phyloP scores from a whole-genome alignment of 176 grass and related monocot genomes.

The Poa pratensis region DNA sequence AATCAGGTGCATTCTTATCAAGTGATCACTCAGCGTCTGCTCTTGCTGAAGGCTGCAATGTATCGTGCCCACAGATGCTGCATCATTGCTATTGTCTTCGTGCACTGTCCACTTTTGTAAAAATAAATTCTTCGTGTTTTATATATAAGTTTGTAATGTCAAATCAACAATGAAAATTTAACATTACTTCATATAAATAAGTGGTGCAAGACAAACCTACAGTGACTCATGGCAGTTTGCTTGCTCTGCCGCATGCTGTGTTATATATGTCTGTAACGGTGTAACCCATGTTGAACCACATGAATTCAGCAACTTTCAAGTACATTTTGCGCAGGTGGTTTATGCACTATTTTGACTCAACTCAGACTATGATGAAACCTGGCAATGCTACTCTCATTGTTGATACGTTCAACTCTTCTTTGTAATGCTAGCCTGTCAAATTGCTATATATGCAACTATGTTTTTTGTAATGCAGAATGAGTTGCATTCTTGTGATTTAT shows the following conservation, averaged over 20 bases:
- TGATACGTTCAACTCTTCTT: background rate
- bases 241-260: background rate
- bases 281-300: slow-evolving; percentile 9
- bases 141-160: background rate
- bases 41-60: slow-evolving; percentile 4
- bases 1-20: slow-evolving; percentile 83
- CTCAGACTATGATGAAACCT: background rate
- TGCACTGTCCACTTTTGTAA: background rate
- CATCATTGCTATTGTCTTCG: background rate
- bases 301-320: background rate
- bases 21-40: slow-evolving; percentile 35
- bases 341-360: slow-evolving; percentile 14
- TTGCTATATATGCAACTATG: background rate
- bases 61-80: slow-evolving; percentile 20
- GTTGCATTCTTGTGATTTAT: background rate
- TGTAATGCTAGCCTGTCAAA: background rate
- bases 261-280: background rate
- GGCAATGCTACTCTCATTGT: background rate
- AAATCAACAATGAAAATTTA: slow-evolving; percentile 9
- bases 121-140: background rate
- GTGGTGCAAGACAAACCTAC: slow-evolving; percentile 6
- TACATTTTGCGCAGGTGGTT: background rate
- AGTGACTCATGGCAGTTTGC: background rate
- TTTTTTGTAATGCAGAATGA: background rate
- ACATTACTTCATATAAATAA: background rate